A percentile compares a stretch with the other conserved stretches of the same genome.
phyloP scores from a whole-genome alignment of 805 yeast genomes.

The Metschnikowia lachancei region DNA sequence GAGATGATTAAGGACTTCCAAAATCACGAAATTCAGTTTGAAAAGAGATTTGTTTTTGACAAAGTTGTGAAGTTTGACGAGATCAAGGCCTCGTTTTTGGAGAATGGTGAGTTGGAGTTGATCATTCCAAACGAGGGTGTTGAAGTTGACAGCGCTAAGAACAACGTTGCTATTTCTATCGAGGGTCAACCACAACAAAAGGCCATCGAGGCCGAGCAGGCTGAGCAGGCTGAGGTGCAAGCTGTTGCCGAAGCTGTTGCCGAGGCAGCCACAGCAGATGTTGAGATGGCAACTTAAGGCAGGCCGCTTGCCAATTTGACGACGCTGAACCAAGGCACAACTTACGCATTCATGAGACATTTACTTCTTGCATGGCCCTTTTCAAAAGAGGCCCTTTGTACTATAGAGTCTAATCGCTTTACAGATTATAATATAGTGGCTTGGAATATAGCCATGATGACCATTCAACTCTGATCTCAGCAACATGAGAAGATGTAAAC shows the following conservation, averaged over 20 bases:
- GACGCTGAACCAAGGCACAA: constrained; percentile 1
- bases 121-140: constrained; percentile 37
- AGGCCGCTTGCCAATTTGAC: constrained; percentile 1
- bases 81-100: constrained; percentile 38
- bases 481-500: constrained; percentile 6
- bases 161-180: constrained; percentile 28
- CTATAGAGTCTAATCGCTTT: constrained; percentile 16
- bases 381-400: constrained; percentile 13
- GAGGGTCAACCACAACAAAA: constrained; percentile 19
- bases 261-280: constrained; percentile 18
- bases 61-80: constrained; percentile 36
- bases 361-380: constrained; percentile 14
- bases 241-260: constrained; percentile 17
- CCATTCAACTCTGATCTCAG: constrained; percentile 9
- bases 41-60: constrained; percentile 43
- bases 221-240: constrained; percentile 11
- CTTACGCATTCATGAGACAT: constrained; percentile 10
- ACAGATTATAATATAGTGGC: constrained; percentile 17
- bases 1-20: constrained; percentile 36
- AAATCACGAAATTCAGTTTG: constrained; percentile 41
- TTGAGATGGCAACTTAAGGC: constrained; percentile 20
- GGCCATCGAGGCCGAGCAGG: constrained; percentile 14
- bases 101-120: constrained; percentile 42
- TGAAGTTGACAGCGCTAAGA: constrained; percentile 19
- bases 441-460: constrained; percentile 13